phyloP scores from a whole-genome alignment of 768 basidiomycete species.

The Megacollybia marginata region DNA sequence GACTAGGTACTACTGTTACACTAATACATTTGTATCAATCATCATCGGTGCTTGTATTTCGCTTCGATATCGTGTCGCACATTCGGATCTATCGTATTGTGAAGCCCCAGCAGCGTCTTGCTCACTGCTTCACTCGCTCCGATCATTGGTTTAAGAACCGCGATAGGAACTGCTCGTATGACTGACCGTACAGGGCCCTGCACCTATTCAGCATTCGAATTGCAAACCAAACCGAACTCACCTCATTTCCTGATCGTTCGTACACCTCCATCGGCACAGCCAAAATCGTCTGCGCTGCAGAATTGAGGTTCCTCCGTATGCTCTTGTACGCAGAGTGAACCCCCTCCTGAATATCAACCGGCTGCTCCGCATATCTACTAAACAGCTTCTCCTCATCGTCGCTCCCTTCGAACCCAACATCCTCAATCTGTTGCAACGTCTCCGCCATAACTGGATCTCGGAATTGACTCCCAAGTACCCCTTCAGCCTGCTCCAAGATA shows the following conservation, averaged over 20 bases:
- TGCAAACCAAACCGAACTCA: conserved; percentile 22
- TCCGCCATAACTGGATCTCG: conserved; percentile 60
- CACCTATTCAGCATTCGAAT: not conserved
- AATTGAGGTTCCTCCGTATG: conserved; percentile 77
- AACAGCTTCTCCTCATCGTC: conserved; percentile 47
- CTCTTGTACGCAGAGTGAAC: conserved; percentile 89
- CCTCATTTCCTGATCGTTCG: conserved; percentile 89
- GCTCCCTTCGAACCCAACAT: conserved; percentile 20
- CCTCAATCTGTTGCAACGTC: conserved; percentile 42
- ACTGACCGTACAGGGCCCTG: conserved; percentile 93
- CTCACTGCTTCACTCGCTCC: conserved; percentile 95
- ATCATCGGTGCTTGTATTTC: conserved; percentile 78
- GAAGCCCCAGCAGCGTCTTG: conserved; percentile 89
- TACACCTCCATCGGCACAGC: conserved; percentile 99
- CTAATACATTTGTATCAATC: no score
- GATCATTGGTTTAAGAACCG: conserved; percentile 96
- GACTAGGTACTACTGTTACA: conserved; percentile 34
- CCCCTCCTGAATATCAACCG: conserved; percentile 75
- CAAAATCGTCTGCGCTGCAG: conserved; percentile 95
- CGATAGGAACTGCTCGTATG: conserved; percentile 94
- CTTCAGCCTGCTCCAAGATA: conserved; percentile 92
- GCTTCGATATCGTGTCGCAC: conserved; percentile 78
- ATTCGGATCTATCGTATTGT: conserved; percentile 88
- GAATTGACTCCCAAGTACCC: conserved; percentile 77
- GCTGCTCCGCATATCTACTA: conserved; percentile 92